Conservation (phyloP, 495 filamentous ascomycete species). For the Coniosporium apollinis region DNA sequence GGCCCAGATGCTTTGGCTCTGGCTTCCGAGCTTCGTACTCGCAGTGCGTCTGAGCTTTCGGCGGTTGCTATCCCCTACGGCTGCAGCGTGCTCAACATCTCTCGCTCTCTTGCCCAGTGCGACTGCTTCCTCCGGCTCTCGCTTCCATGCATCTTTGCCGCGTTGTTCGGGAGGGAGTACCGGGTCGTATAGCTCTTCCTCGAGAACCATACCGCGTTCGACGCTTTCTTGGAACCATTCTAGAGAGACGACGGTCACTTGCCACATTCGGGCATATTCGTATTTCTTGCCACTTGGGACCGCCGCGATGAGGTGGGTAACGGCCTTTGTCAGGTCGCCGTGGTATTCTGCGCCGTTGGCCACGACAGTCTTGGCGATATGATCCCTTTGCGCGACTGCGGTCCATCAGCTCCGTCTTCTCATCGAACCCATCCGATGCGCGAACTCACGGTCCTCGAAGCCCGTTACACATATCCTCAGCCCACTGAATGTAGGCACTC, state of each 20-base stretch:
- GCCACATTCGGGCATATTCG: constrained; percentile 63
- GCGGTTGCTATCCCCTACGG: constrained; percentile 37
- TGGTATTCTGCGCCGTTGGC: constrained; percentile 65
- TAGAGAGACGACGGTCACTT: constrained; percentile 53
- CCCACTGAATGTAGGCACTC: constrained; percentile 40
- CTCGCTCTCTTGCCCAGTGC: constrained; percentile 32
- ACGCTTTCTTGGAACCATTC: constrained; percentile 81
- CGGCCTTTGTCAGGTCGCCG: constrained; percentile 67
- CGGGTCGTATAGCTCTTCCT: constrained; percentile 71
- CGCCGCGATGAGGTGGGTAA: constrained; percentile 73
- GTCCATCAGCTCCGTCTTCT: neutral
- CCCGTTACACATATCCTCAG: constrained; percentile 79
- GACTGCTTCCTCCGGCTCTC: constrained; percentile 6
- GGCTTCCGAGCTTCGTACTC: constrained; percentile 58
- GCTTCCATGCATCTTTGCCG: constrained; percentile 63
- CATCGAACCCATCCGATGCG: no score
- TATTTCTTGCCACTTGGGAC: constrained; percentile 76
- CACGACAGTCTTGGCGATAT: constrained; percentile 45
- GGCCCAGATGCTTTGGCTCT: constrained; percentile 72
- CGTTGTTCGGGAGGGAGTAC: constrained; percentile 46
- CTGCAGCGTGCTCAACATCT: constrained; percentile 13
- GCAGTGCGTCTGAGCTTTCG: constrained; percentile 68
- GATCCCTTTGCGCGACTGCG: constrained; percentile 45
- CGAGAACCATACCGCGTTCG: constrained; percentile 81
- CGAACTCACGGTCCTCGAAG: constrained; percentile 59